Evolutionary conservation across 768 basidiomycete species (phyloP).

Genomic region (Kwoniella newhampshirensis): DNA sequence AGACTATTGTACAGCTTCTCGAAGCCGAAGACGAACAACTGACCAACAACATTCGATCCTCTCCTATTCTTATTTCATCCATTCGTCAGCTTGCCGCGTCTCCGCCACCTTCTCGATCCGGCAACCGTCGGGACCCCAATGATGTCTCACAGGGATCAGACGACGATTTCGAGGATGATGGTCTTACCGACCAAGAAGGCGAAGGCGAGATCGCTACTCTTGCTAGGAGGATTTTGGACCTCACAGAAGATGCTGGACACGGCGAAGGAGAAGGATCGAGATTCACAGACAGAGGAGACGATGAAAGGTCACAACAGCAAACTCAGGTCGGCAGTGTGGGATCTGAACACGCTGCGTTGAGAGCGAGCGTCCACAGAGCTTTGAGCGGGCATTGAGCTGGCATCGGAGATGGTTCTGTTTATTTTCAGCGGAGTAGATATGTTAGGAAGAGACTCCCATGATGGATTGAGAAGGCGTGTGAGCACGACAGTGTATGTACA

Average conservation of each 20-base stretch:
- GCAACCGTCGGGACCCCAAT: slow-evolving; percentile 20
- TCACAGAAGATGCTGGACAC: slow-evolving; percentile 62
- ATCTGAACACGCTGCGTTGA: slow-evolving; percentile 31
- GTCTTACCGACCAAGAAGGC: slow-evolving; percentile 59
- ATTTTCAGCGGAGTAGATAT: not conserved
- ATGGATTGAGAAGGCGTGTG: not conserved
- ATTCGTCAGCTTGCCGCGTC: slow-evolving; percentile 74
- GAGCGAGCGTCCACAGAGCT: slow-evolving; percentile 40
- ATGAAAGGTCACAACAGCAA: not conserved
- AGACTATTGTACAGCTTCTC: slow-evolving; percentile 89
- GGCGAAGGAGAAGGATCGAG: slow-evolving; percentile 16
- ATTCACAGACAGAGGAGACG: slow-evolving; percentile 3
- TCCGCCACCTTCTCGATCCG: slow-evolving; percentile 39
- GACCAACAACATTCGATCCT: slow-evolving; percentile 83
- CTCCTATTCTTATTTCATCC: slow-evolving; percentile 74
- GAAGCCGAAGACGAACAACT: slow-evolving; percentile 95
- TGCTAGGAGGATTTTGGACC: slow-evolving; percentile 78
- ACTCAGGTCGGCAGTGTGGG: slow-evolving; percentile 17
- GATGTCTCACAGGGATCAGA: slow-evolving; percentile 64
- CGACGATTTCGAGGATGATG: slow-evolving; percentile 67
- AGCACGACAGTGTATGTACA: not conserved
- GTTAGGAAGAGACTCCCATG: too few species aligned
- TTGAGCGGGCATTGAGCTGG: slow-evolving; percentile 20
- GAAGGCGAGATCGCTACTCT: slow-evolving; percentile 87
- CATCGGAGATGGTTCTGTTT: not conserved